These are phyloP conservation scores for Citrus australasica DNA, from an alignment of 345 rosid genomes.

Conservation along the genomic window DNA sequence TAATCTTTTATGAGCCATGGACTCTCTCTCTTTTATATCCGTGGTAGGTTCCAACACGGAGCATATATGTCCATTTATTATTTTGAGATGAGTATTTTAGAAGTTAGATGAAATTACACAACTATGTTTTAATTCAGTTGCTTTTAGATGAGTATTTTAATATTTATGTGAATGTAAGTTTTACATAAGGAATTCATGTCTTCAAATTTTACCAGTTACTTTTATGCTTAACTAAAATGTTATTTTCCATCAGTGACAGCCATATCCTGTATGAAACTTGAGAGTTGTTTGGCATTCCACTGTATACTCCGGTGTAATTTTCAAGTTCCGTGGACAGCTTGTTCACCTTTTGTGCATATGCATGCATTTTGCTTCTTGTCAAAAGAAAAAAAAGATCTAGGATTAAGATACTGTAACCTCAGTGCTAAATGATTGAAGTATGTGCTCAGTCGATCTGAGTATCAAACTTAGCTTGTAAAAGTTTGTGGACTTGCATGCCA, in stretches of 20 bases:
- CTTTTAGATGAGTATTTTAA: not conserved
- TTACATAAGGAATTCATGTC: not conserved
- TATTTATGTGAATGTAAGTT: not conserved
- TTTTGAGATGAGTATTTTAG: not conserved
- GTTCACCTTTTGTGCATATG: not conserved
- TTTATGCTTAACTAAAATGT: not conserved
- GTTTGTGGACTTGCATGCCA: not conserved
- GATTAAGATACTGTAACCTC: not conserved
- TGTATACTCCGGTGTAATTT: not conserved
- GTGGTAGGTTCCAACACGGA: not conserved
- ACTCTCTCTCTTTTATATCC: not conserved
- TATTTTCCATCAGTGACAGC: not conserved
- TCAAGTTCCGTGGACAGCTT: not conserved
- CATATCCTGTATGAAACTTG: not conserved
- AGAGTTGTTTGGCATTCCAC: not conserved
- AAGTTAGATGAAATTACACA: not conserved
- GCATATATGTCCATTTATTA: not conserved
- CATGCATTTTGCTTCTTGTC: not conserved
- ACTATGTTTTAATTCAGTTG: no score
- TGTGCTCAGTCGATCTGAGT: no score
- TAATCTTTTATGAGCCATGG: not conserved
- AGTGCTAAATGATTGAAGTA: not conserved
- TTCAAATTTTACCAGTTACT: not conserved
- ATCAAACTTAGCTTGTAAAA: not conserved
- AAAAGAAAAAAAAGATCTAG: not conserved